Percentiles rank a stretch among this genome's conserved stretches.
phyloP scores from a whole-genome alignment of 805 yeast species.

The Wickerhamiella hasegawae region DNA sequence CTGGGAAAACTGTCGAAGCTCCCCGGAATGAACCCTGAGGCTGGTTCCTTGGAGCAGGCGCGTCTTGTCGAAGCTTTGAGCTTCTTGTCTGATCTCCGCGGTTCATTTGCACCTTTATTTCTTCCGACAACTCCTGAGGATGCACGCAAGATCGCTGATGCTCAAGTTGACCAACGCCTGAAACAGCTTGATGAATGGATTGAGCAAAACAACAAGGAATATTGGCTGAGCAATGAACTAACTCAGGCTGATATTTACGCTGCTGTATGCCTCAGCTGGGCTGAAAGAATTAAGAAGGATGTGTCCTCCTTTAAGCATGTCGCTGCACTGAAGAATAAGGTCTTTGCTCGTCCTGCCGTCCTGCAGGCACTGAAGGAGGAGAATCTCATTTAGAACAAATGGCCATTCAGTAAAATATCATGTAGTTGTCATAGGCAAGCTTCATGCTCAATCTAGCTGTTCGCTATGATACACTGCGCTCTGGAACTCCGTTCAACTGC shows the following conservation, averaged over 20 bases:
- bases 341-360: constrained; percentile 2
- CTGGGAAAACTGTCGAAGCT: constrained; percentile 1
- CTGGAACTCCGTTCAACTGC: too few species aligned
- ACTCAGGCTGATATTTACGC: constrained; percentile 8
- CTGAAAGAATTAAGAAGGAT: neutral
- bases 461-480: too few species aligned
- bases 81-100: constrained; percentile 2
- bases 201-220: constrained; percentile 1
- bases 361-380: constrained; percentile 8
- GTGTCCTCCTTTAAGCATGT: constrained; percentile 2
- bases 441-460: too few species aligned
- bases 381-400: neutral
- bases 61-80: constrained; percentile 3
- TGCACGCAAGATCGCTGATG: neutral
- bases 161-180: constrained; percentile 1
- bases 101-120: constrained; percentile 1
- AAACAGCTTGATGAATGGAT: constrained; percentile 4
- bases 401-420: neutral
- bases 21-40: constrained; percentile 3
- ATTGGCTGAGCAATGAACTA: constrained; percentile 6
- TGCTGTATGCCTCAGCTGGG: constrained; percentile 6
- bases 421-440: too few species aligned
- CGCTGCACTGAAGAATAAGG: constrained; percentile 3
- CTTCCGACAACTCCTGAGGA: neutral
- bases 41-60: constrained; percentile 2